Evolutionary conservation across 1,139 yeast genomes (phyloP).

Genomic region (Nakaseomyces sp.): DNA sequence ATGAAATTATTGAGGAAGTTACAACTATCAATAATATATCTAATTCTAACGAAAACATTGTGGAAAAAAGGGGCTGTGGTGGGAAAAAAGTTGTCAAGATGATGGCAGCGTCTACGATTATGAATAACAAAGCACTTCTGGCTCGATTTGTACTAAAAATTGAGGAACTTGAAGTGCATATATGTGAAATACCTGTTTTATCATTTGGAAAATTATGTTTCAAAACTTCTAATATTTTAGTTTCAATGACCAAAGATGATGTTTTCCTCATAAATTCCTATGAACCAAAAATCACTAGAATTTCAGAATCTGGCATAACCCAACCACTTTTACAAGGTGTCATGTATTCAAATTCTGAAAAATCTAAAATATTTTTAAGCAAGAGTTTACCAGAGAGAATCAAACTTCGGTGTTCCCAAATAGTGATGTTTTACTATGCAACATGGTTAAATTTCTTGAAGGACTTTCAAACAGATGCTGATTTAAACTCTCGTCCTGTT

Average conservation of each 20-base stretch:
- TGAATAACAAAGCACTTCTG: background rate
- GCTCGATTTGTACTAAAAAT: background rate
- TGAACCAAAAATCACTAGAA: constrained; percentile 20
- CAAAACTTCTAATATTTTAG: constrained; percentile 24
- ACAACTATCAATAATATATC: background rate
- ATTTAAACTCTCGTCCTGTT: background rate
- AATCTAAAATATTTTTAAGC: constrained; percentile 23
- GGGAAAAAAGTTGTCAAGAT: background rate
- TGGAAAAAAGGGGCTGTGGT: background rate
- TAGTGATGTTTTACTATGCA: constrained; percentile 40
- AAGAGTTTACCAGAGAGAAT: constrained; percentile 24
- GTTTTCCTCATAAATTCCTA: constrained; percentile 31
- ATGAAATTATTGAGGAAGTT: background rate
- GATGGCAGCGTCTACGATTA: background rate
- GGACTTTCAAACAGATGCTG: constrained; percentile 3
- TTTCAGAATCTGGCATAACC: background rate
- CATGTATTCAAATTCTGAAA: background rate
- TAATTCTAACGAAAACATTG: background rate
- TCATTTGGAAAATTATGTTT: constrained; percentile 41
- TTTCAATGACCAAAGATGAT: constrained; percentile 33
- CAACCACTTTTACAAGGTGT: background rate
- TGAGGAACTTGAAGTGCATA: background rate
- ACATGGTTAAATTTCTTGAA: constrained; percentile 39
- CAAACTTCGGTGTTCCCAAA: constrained; percentile 32
- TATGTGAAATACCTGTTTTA: background rate